Conservation (phyloP, 2,329 filamentous ascomycete genomes). For the Cordyceps cateniannulata region DNA sequence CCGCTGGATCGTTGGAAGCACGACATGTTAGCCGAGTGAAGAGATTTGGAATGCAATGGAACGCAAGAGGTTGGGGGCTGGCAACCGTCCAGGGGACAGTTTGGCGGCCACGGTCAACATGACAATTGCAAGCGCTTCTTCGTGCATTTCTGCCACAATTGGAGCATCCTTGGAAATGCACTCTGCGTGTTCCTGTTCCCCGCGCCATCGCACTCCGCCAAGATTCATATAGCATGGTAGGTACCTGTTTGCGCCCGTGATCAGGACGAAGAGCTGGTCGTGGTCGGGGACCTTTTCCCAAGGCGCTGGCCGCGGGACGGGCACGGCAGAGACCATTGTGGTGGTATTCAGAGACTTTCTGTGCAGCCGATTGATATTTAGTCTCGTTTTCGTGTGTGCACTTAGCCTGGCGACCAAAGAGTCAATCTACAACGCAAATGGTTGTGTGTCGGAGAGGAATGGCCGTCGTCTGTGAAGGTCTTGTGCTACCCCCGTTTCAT, state of each 20-base stretch:
- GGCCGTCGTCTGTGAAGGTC: no score
- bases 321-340: constrained; percentile 8
- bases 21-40: background rate
- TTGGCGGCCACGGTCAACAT: background rate
- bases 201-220: background rate
- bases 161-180: background rate
- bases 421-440: no score
- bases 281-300: constrained; percentile 31
- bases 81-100: background rate
- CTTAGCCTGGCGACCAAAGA: no score
- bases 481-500: no score
- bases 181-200: background rate
- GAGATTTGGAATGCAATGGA: background rate
- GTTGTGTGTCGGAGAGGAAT: no score
- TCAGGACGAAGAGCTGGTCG: constrained; percentile 57
- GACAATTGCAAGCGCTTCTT: background rate
- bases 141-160: background rate
- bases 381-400: no score
- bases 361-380: background rate
- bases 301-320: constrained; percentile 21
- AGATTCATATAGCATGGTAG: constrained; percentile 11
- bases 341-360: background rate
- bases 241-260: constrained; percentile 85
- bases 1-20: constrained; percentile 49
- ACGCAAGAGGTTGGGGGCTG: background rate